Base-by-base conservation (phyloP, 345 rosid genomes). In the Crucihimalaya himalaica region DNA sequence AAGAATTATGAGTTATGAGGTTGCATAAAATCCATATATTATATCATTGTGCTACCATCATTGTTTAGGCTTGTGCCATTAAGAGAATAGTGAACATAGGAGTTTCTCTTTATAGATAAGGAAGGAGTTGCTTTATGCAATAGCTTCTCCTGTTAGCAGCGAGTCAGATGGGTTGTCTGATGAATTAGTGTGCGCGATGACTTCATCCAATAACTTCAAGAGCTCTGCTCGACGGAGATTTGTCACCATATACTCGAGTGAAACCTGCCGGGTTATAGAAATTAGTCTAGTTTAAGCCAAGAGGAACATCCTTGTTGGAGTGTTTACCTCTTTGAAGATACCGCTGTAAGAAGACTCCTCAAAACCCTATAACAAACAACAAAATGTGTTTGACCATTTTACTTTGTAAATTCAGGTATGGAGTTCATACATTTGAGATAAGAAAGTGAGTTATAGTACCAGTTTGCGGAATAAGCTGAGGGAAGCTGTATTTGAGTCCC, bases 301-400 rank as follows among this genome's bases (percentile, higher is more conserved):
- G 55, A 34, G 43, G 29, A 61, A 52, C 45, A 52, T 50, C 34
- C 16, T 54, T 66, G 16, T 23, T 43, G 5, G 34, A 63, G 27
- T 31, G 57, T 29, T 37, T 70, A 95, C 97, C 94, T 95, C 97
- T 79, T 89, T 85, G 78, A 92, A 95, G 68, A 90, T 76, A 66
- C 75, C 77, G 20, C 97, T 90, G 51, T 80, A 53, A 78, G 93
- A 85, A 51, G 75, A 77, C 71, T 87, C 85, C 85, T 80, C 81
- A 10, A 90, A 95, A 48, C 94, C 97, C 97, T 95, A 42, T 27
- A 83, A 45, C 53, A 37, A 63, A 29, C 62, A 3, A 54, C 20
- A 46, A 18, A 52, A 16, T 34, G 39, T 14, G 28, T 47, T 54
- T 16, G 1, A 8, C 10, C 34, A 35, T 51, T 58, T 21, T 27